A percentile compares a stretch with the other conserved stretches of the same genome.
phyloP scores from a whole-genome alignment of 2,329 filamentous ascomycete species.

The Hypoxylon rubiginosum region DNA sequence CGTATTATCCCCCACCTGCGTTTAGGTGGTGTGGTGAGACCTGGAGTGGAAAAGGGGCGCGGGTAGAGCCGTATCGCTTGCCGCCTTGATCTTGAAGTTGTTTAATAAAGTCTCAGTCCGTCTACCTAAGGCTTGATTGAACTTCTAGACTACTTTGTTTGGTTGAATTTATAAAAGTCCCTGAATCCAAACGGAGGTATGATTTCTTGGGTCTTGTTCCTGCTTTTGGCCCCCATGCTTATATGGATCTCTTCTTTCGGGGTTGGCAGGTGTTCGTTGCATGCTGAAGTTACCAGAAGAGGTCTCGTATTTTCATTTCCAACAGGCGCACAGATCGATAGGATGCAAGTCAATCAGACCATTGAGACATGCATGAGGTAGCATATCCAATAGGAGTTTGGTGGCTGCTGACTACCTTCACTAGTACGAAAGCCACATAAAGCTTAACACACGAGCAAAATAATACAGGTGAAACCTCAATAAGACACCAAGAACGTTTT shows the following conservation, averaged over 20 bases:
- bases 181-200: background rate
- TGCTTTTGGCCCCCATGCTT: background rate
- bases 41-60: background rate
- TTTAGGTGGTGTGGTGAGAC: background rate
- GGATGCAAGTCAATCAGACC: conserved; percentile 8
- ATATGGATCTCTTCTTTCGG: background rate
- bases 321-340: conserved; percentile 2
- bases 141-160: background rate
- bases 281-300: conserved; percentile 18
- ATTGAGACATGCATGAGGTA: conserved; percentile 23
- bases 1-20: conserved; percentile 3
- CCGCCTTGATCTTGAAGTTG: background rate
- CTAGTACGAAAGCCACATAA: conserved; percentile 2
- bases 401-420: conserved; percentile 10
- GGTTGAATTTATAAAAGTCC: background rate
- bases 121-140: background rate
- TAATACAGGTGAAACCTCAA: background rate
- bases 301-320: conserved; percentile 5
- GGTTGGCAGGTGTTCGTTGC: background rate
- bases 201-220: background rate
- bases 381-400: conserved; percentile 12
- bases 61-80: conserved; percentile 4
- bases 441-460: background rate
- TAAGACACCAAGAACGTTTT: background rate
- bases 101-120: background rate